Evolutionary conservation across 495 filamentous ascomycete species (phyloP), one percentile per base, ranked within the genome.

Genomic region (Arthonia radiata): DNA sequence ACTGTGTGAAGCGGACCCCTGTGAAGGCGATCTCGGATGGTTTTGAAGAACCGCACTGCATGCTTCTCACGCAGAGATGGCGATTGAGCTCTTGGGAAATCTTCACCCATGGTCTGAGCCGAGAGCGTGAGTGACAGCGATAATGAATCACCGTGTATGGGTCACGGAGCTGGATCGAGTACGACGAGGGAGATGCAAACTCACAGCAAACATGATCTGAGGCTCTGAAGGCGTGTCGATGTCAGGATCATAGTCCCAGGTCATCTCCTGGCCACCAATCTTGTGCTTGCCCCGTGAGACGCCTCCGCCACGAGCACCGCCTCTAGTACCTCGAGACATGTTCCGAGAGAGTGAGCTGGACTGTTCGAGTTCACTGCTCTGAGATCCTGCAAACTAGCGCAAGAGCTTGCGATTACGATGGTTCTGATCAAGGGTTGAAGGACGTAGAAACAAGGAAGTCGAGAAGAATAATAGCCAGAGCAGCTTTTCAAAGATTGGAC

Each of bases 1-100:
- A 64, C 50, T 0, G 61, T 63, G 44, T 66, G 70, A 27, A 55
- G 52, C 2, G 64, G 61, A 1, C 63, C 60, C 14, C 64, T 59
- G 30, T 61, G 61, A 31, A 59, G 53, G 16, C 42, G 45, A 25
- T 59, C 56, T 23, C 64, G 60, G 2, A 66, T 41, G 1, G 34
- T 28, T 4, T 57, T 53, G 36, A 59, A 59, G 23, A 43, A 37
- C 17, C 58, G 44, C 15, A 65, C 48, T 30, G 35, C 31, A 5
- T 28, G 30, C 24, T 37, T 38, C 32, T 53, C 51, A 4, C 15
- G 13, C 7, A 19, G 27, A 13, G 35, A 44, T 3, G 47, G 35
- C 9, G 50, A 44, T 2, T 31, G 32, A 0, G 51, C 37, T 1
- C 27, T 21, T 7, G 47, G 41, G 17, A 41, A 36, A 28, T 12